Percentiles rank a stretch among this genome's conserved stretches.
Conservation (phyloP, 2,329 filamentous ascomycete genomes). For the Acarospora socialis region DNA sequence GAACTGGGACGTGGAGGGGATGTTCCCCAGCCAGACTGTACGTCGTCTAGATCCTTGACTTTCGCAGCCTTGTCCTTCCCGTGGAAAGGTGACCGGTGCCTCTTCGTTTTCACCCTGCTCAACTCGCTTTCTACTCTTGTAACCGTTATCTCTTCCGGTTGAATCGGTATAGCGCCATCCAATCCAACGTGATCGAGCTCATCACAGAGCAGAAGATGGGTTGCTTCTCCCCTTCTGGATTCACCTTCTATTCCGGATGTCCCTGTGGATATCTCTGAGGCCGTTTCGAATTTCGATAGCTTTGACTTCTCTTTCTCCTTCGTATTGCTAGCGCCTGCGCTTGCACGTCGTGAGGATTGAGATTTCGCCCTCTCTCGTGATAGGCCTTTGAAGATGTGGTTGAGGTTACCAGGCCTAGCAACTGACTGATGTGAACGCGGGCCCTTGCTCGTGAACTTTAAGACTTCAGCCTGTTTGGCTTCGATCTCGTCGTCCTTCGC, state of each 20-base stretch:
- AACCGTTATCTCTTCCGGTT: constrained; percentile 8
- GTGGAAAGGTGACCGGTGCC: background rate
- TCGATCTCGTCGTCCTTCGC: constrained; percentile 8
- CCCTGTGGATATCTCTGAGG: background rate
- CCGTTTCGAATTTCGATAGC: background rate
- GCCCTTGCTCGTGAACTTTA: no score
- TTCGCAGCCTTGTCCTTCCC: background rate
- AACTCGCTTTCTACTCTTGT: constrained; percentile 2
- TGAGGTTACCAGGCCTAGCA: no score
- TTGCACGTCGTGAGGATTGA: no score
- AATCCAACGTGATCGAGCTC: constrained; percentile 11
- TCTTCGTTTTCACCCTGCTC: constrained; percentile 2
- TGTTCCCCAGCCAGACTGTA: no score
- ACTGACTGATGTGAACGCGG: no score
- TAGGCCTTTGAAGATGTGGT: no score
- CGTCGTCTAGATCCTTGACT: background rate
- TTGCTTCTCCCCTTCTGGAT: background rate
- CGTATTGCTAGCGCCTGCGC: background rate
- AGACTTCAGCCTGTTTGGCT: background rate
- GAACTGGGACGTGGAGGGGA: no score
- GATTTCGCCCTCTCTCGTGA: no score
- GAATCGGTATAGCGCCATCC: constrained; percentile 8
- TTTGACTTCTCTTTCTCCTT: background rate
- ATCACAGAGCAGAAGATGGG: constrained; percentile 9
- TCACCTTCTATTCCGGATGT: background rate